These are phyloP conservation scores for Teunomyces lycoperdinae DNA, from an alignment of 805 yeast species.

Conservation along the genomic window DNA sequence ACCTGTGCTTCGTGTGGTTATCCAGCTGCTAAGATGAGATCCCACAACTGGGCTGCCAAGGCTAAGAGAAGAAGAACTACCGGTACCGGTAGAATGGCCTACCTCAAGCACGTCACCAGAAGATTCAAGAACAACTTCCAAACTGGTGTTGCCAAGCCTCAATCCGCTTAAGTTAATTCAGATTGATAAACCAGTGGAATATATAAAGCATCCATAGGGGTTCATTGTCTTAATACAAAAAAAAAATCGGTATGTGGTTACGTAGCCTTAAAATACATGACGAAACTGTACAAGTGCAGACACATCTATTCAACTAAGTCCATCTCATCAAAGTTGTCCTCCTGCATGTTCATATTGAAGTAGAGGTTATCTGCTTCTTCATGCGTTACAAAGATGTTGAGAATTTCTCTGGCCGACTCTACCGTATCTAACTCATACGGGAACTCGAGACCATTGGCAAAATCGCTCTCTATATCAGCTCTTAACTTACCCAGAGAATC, in stretches of 20 bases:
- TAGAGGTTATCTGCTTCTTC: constrained; percentile 79
- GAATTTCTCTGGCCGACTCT: constrained; percentile 66
- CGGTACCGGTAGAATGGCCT: constrained; percentile 99
- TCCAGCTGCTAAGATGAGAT: constrained; percentile 99
- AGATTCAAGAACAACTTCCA: constrained; percentile 99
- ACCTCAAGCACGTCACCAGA: constrained; percentile 96
- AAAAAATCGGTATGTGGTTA: constrained; percentile 4
- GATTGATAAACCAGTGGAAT: constrained; percentile 4
- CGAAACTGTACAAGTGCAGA: constrained; percentile 1
- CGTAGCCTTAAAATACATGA: constrained; percentile 1
- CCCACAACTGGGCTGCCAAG: constrained; percentile 98
- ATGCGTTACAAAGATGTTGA: constrained; percentile 65
- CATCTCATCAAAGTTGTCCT: constrained; percentile 21
- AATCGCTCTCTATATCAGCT: constrained; percentile 40
- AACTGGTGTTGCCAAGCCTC: constrained; percentile 72
- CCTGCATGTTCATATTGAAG: constrained; percentile 56
- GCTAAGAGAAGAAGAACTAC: constrained; percentile 99
- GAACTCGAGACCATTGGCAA: constrained; percentile 60
- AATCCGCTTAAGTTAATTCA: constrained; percentile 51
- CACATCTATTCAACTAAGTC: constrained; percentile 13
- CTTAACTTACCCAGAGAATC: constrained; percentile 15
- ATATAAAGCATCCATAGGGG: constrained; percentile 5
- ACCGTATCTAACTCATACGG: constrained; percentile 61
- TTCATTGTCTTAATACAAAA: constrained; percentile 4
- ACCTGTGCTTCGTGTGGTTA: constrained; percentile 98